Base-by-base conservation (phyloP, 306 rosid species). In the Cyclanthera cordifolia region DNA sequence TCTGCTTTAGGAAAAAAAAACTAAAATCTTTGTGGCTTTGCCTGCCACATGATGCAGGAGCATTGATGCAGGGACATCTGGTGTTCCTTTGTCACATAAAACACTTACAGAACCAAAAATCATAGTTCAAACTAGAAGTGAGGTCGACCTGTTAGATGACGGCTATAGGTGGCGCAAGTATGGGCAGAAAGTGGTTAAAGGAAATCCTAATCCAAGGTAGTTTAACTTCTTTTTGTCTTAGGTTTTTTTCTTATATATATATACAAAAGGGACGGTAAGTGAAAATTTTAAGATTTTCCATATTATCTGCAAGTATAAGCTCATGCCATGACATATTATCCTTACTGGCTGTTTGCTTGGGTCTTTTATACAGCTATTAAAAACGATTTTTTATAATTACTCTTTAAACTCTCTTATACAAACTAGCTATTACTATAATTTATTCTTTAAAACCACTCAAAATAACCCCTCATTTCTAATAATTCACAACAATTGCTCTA, bases 141-240 rank as follows among this genome's bases (percentile, higher is more conserved):
- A 86, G 82, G 96, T 93, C 67, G 96, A 93, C 86, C 96, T 93
- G 74, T 78, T 93, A 59, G 95, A 93, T 83, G 98, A 93, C 72
- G 98, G 98, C 27, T 93, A 86, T 71, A 85, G 96, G 58, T 93
- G 98, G 98, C 86, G 98, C 72, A 93, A 93, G 81, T 94, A 90
- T 65, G 99, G 99, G 30, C 99, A 94, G 75, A 94, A 94, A 81
- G 93, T 94, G 73, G 99, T 94, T 41, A 94, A 94, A 79, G 99
- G 99, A 74, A 94, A 94, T 74, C 96, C 99, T 79, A 87, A 94
- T 75, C 99, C 99, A 30, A 94, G 99, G 99, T 94, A 77, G 37
- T 73, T 23, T 23, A 72, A 55, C 45, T 48, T 68, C 73, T 66
- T 55, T 4, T 77, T 76, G 11, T 61, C 30, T 21, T 37, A 17